Conservation (phyloP, 805 yeast species). For the Cyberlindnera saturnus region DNA sequence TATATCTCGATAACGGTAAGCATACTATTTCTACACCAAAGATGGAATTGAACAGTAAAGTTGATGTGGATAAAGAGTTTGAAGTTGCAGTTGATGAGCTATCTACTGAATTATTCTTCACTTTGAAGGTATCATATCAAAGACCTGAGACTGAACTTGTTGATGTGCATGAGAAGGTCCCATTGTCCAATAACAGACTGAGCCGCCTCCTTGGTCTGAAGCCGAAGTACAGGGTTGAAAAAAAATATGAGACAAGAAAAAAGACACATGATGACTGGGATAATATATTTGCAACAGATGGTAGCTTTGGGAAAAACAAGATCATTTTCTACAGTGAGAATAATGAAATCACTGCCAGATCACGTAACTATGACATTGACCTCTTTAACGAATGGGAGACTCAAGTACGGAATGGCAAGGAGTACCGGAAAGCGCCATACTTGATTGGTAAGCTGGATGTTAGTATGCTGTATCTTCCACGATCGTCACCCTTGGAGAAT, state of each 20-base stretch:
- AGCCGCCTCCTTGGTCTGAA: constrained; percentile 40
- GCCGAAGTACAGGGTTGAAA: constrained; percentile 30
- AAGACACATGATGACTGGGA: constrained; percentile 54
- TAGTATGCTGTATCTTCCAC: constrained; percentile 63
- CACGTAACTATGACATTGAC: constrained; percentile 47
- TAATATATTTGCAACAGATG: constrained; percentile 68
- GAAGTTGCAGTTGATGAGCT: constrained; percentile 59
- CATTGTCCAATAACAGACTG: constrained; percentile 38
- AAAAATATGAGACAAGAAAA: constrained; percentile 44
- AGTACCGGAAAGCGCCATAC: constrained; percentile 41
- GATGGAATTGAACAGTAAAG: constrained; percentile 25
- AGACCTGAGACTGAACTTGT: constrained; percentile 39
- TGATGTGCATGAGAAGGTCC: constrained; percentile 56
- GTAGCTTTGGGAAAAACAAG: constrained; percentile 80
- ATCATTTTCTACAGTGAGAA: constrained; percentile 57
- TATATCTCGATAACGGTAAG: constrained; percentile 66
- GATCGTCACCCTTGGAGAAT: constrained; percentile 51
- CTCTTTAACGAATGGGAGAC: constrained; percentile 81
- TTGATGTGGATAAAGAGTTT: constrained; percentile 63
- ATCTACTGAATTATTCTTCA: constrained; percentile 57
- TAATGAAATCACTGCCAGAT: constrained; percentile 46
- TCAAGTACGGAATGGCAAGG: constrained; percentile 23
- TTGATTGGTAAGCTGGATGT: constrained; percentile 61
- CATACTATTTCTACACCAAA: constrained; percentile 68
- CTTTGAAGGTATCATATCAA: constrained; percentile 61